Conservation (phyloP, 1,284 basidiomycete genomes). For the Coniferiporia sulphurascens region DNA sequence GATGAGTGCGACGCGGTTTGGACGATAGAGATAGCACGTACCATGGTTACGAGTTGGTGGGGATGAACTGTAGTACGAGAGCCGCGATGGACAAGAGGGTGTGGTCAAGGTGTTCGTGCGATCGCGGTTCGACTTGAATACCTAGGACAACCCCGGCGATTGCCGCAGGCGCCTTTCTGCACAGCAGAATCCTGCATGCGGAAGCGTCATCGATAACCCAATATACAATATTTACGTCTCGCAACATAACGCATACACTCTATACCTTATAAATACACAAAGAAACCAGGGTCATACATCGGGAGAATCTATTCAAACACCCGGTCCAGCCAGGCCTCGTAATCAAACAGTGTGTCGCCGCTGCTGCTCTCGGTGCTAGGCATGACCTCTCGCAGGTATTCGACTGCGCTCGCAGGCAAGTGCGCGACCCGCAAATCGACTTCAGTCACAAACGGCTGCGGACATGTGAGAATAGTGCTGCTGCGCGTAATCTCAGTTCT, state of each 20-base stretch:
- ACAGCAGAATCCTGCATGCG: neutral
- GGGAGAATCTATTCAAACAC: constrained; percentile 51
- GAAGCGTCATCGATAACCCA: neutral
- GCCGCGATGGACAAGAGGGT: neutral
- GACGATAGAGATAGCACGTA: neutral
- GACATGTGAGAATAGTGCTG: constrained; percentile 5
- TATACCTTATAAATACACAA: neutral
- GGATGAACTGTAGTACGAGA: too few relatives aligned
- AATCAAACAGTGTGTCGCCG: constrained; percentile 70
- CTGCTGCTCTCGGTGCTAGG: constrained; percentile 44
- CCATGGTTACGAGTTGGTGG: neutral
- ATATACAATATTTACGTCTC: neutral
- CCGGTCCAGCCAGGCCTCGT: constrained; percentile 72
- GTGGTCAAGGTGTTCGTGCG: neutral
- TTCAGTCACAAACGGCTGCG: constrained; percentile 88
- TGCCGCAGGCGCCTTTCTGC: neutral
- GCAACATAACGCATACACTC: neutral
- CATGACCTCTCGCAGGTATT: constrained; percentile 79
- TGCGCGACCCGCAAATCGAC: constrained; percentile 87
- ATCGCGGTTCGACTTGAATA: neutral
- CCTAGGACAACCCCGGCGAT: constrained; percentile 3
- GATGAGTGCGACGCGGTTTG: neutral
- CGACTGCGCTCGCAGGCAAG: constrained; percentile 73
- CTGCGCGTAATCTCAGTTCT: constrained; percentile 21
- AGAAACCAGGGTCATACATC: neutral